Percentiles rank a stretch among this genome's conserved stretches.
phyloP scores from a whole-genome alignment of 768 basidiomycete genomes.

The Mycena haematopus region DNA sequence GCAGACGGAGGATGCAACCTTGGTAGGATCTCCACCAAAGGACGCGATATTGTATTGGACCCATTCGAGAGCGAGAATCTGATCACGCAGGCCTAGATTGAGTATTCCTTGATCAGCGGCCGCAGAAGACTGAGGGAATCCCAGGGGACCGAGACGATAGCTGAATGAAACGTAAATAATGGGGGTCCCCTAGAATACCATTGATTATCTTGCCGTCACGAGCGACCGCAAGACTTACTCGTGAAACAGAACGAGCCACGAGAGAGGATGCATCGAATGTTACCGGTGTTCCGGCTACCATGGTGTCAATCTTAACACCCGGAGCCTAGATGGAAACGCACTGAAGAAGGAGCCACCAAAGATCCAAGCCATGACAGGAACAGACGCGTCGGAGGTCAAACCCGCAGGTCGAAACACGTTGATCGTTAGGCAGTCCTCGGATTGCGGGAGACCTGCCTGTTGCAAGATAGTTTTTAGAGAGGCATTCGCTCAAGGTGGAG shows the following conservation, averaged over 20 bases:
- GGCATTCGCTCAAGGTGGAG: neutral
- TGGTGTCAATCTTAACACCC: neutral
- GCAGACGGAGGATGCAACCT: slow-evolving; percentile 33
- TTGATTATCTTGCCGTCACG: neutral
- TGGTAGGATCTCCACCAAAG: slow-evolving; percentile 41
- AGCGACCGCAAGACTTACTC: slow-evolving; percentile 9
- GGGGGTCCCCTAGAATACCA: slow-evolving; percentile 32
- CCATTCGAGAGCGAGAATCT: slow-evolving; percentile 40
- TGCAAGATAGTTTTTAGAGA: neutral
- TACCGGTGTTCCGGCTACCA: neutral
- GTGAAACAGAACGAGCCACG: slow-evolving; percentile 25
- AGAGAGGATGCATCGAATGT: slow-evolving; percentile 36
- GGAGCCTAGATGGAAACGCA: neutral
- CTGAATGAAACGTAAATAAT: slow-evolving; percentile 47
- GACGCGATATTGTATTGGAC: slow-evolving; percentile 51
- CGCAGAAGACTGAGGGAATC: slow-evolving; percentile 43
- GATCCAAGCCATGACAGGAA: slow-evolving; percentile 21
- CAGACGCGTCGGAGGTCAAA: neutral
- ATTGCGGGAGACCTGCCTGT: slow-evolving; percentile 9
- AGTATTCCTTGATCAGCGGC: slow-evolving; percentile 32
- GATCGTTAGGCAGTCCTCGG: slow-evolving; percentile 46
- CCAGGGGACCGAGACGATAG: slow-evolving; percentile 36
- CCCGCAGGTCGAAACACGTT: slow-evolving; percentile 52
- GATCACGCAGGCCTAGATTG: slow-evolving; percentile 40
- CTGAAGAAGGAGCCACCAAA: slow-evolving; percentile 26